Percentiles rank a stretch among this genome's conserved stretches.
These are phyloP conservation scores for Raffaelea albimanens DNA, from an alignment of 2,329 filamentous ascomycete genomes.

Conservation along the genomic window DNA sequence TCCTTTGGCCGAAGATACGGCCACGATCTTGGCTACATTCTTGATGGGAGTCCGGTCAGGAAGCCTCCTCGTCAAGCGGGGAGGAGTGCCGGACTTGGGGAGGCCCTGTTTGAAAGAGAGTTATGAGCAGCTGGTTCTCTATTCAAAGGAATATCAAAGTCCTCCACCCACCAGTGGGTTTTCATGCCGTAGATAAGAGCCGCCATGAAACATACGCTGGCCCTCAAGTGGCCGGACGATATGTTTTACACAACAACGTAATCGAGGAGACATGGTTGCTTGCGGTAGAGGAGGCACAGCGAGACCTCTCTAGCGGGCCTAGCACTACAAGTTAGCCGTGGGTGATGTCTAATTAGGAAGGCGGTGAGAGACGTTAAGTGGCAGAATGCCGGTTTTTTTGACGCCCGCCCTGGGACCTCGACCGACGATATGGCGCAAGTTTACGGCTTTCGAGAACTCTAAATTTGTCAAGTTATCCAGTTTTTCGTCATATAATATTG, in stretches of 20 bases:
- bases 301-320: too few relatives aligned
- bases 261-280: conserved; percentile 5
- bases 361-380: conserved; percentile 1
- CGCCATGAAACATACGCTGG: conserved; percentile 38
- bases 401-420: too few relatives aligned
- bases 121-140: neutral
- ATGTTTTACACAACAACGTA: conserved; percentile 6
- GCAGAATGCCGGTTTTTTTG: too few relatives aligned
- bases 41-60: conserved; percentile 73
- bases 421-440: too few relatives aligned
- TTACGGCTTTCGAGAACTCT: too few relatives aligned
- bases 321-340: too few relatives aligned
- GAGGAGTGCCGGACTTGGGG: conserved; percentile 65
- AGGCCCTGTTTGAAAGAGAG: conserved; percentile 54
- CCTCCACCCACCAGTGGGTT: conserved; percentile 63
- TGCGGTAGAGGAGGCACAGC: too few relatives aligned
- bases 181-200: conserved; percentile 57
- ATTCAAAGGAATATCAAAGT: neutral
- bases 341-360: neutral
- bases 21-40: conserved; percentile 83
- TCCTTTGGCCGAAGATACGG: conserved; percentile 94
- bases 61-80: conserved; percentile 69
- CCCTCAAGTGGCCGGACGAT: conserved; percentile 12
- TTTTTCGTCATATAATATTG: too few relatives aligned
- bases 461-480: too few relatives aligned